phyloP scores from a whole-genome alignment of 1,284 basidiomycete genomes.

The Kwoniella shivajii region DNA sequence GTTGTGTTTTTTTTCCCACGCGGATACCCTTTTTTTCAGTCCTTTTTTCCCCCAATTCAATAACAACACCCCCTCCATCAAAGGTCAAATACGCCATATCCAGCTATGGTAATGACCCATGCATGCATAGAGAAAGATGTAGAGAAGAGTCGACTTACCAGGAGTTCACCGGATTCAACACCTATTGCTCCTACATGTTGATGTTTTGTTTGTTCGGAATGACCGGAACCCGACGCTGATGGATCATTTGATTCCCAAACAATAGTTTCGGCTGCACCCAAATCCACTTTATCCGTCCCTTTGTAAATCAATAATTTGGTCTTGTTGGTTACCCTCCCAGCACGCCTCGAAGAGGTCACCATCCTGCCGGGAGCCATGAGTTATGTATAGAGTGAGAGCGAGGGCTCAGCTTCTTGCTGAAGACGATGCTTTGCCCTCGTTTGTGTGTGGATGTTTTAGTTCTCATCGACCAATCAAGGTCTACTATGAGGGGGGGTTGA shows the following conservation, averaged over 20 bases:
- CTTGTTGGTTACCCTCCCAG: slow-evolving; percentile 77
- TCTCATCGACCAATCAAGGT: slow-evolving; percentile 14
- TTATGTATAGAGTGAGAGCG: slow-evolving; percentile 3
- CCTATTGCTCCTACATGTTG: slow-evolving; percentile 51
- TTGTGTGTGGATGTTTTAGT: not conserved
- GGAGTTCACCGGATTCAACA: slow-evolving; percentile 51
- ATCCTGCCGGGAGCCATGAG: slow-evolving; percentile 30
- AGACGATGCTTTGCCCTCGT: slow-evolving; percentile 14
- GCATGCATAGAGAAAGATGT: slow-evolving; percentile 40
- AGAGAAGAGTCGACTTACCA: slow-evolving; percentile 47
- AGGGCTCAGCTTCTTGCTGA: slow-evolving; percentile 6
- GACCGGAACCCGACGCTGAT: slow-evolving; percentile 14
- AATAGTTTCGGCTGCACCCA: slow-evolving; percentile 78
- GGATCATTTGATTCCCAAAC: slow-evolving; percentile 41
- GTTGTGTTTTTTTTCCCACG: slow-evolving; percentile 7
- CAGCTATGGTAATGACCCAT: slow-evolving; percentile 14
- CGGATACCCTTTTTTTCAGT: slow-evolving; percentile 11
- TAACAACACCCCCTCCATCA: slow-evolving; percentile 22
- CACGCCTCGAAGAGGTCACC: slow-evolving; percentile 48
- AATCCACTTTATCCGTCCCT: slow-evolving; percentile 76
- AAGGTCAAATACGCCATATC: slow-evolving; percentile 23
- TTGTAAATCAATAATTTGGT: slow-evolving; percentile 80
- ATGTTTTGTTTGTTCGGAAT: slow-evolving; percentile 35
- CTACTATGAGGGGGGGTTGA: slow-evolving; percentile 5
- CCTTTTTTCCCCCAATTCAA: not conserved